A percentile compares a stretch with the other conserved stretches of the same genome.
Evolutionary conservation across 169 alveolate species (phyloP).

Genomic region (Condylostoma magnum): DNA sequence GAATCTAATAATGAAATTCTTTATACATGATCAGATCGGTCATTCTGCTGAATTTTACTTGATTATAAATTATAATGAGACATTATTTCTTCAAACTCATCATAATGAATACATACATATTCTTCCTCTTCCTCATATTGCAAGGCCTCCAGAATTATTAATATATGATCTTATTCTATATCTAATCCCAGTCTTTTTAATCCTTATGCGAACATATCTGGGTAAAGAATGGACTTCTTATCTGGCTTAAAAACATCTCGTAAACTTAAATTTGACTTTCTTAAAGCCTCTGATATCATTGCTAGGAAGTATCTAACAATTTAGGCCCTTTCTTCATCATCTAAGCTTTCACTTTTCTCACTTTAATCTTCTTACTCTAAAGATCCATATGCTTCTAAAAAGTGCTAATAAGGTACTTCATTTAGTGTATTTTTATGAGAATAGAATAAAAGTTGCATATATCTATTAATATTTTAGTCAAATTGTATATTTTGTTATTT

Average conservation of each 20-base stretch:
- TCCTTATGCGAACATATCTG: background rate
- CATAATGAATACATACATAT: background rate
- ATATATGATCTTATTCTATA: constrained; percentile 3
- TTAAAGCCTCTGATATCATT: background rate
- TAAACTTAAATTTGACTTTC: background rate
- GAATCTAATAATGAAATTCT: too few relatives aligned
- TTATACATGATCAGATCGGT: too few relatives aligned
- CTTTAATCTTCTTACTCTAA: too few relatives aligned
- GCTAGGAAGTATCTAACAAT: constrained; percentile 14
- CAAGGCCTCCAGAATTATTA: constrained; percentile 21
- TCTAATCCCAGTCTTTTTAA: background rate
- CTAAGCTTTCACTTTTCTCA: constrained; percentile 9
- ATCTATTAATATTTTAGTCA: background rate
- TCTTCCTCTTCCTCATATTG: constrained; percentile 23
- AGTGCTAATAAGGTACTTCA: constrained; percentile 21
- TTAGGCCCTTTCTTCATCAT: constrained; percentile 31
- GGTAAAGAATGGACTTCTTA: background rate
- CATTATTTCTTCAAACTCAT: constrained; percentile 26
- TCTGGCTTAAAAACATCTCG: constrained; percentile 17
- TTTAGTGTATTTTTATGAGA: constrained; percentile 7
- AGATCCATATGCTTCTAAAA: background rate
- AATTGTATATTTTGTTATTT: background rate
- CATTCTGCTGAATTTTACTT: too few relatives aligned
- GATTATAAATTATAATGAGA: too few relatives aligned
- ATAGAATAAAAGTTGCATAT: constrained; percentile 12